phyloP scores from a whole-genome alignment of 306 rosid genomes.

The Castanospermum australe region DNA sequence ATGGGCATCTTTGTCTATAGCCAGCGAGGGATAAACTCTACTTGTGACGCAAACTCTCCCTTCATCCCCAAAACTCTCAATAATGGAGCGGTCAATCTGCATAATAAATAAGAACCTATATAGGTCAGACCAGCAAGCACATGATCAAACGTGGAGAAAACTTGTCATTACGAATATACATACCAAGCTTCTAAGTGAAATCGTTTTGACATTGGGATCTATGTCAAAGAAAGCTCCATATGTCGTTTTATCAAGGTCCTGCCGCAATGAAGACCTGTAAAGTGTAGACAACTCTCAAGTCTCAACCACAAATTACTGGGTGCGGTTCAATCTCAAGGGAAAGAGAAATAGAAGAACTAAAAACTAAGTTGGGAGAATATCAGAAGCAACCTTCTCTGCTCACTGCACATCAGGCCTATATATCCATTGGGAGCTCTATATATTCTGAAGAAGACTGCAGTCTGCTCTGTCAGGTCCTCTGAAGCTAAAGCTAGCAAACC shows the following conservation, averaged over 20 bases:
- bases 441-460: conserved; percentile 51
- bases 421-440: conserved; percentile 42
- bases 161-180: neutral
- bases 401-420: conserved; percentile 71
- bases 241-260: conserved; percentile 48
- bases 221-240: conserved; percentile 59
- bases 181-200: conserved; percentile 76
- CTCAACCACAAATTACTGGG: neutral
- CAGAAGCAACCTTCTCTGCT: conserved; percentile 58
- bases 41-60: conserved; percentile 63
- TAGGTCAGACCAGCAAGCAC: neutral
- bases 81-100: conserved; percentile 75
- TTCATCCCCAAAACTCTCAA: conserved; percentile 73
- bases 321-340: neutral
- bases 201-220: conserved; percentile 32
- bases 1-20: conserved; percentile 47
- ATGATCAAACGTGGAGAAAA: neutral
- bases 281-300: neutral
- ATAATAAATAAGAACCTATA: neutral
- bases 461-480: conserved; percentile 48
- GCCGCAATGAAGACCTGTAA: conserved; percentile 58
- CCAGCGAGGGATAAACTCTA: conserved; percentile 68
- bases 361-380: neutral
- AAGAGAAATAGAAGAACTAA: neutral
- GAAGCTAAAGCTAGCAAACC: conserved; percentile 65